Base-by-base conservation (phyloP, 1,284 basidiomycete genomes). In the Apiotrichum sp. region DNA sequence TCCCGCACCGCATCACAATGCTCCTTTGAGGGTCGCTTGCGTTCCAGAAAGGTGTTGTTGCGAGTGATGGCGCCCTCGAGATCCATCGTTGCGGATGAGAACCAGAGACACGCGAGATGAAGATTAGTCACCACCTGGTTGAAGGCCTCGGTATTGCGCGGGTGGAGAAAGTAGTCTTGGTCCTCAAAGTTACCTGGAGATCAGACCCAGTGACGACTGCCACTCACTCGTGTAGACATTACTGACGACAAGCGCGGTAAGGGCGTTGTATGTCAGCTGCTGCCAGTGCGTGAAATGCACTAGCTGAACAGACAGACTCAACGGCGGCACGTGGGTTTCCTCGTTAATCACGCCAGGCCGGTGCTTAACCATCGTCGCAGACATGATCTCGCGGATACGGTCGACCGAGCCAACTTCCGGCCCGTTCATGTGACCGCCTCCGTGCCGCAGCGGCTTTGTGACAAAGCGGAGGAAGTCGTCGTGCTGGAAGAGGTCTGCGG, bases 181-280 rank as follows among this genome's bases (percentile, higher is more conserved):
- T 75, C 71, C 29, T 64, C 62, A 14, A 61, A 61, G 33, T 62
- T 58, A 48, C 47, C 47, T 48, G 22, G 5, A 9, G n/a, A 31
- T 31, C 39, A 35, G 34, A 13, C 6, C 31, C 22, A 5, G 3
- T 11, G 36, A 4, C 22, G 6, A 67, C 86, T 87, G 36, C 36
- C 4, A 29, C 47, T 31, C 35, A 48, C 47, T 48, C 14, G 74
- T 81, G 35, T 91, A 79, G 0, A 89, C 88, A 62, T 95, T 95
- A 54, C 88, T 81, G 0, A 80, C 82, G 34, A 93, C 83, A 0
- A 76, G 73, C 1, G 87, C 86, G 61, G 89, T 85, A 59, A 93
- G 75, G 0, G 86, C 84, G 68, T 95, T 93, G 73, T 92, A 93
- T 0, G 88, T 88, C 65, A 84, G 84, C 38, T 82, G 75, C 31